Base-by-base conservation (phyloP, 2,329 filamentous ascomycete genomes). In the Neoarthrinium moseri region DNA sequence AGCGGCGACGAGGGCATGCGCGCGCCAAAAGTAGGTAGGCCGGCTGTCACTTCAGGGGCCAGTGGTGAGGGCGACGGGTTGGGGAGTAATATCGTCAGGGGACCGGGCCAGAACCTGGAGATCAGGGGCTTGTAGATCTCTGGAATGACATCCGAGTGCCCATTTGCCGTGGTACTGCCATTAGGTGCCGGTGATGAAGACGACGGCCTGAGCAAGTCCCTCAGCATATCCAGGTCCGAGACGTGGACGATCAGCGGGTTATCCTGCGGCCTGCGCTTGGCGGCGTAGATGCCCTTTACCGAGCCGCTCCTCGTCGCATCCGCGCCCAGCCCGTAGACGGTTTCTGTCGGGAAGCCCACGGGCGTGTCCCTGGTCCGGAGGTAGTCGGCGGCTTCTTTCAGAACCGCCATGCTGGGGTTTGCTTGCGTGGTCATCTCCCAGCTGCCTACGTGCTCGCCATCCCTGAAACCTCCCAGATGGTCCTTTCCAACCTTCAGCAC, bases 171-270 rank as follows among this genome's bases (percentile, higher is more conserved):
- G 18, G 57, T 50, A 10, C 52, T 59, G 15, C 56, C 59, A n/a
- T 43, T 45, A 33, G 55, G 30, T 20, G 47, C 49, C n/a, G n/a
- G n/a, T n/a, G n/a, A n/a, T n/a, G n/a, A n/a, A n/a, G n/a, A n/a
- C n/a, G n/a, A n/a, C 7, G 64, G 57, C 4, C 52, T 55, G 27
- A 95, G 70, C 8, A 95, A 65, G 4, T 68, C 67, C 45, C 86
- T 75, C 46, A 95, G 71, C 78, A 95, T 94, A 18, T 77, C 69
- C 10, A 96, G 68, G 45, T 94, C 94, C 57, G 86, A 84, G 44
- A 97, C 77, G 65, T 99, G 94, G 20, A 96, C 84, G 56, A 99
- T 99, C 48, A 99, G 80, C 15, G 94, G 94, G 64, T 99, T 99
- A 63, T 99, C 94, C 6, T 87, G 87, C 4, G 94, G 94, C 45